Percentiles rank a stretch among this genome's conserved stretches.
Evolutionary conservation across 305 asterid species (phyloP).

Genomic region (Plantago lanceolata): DNA sequence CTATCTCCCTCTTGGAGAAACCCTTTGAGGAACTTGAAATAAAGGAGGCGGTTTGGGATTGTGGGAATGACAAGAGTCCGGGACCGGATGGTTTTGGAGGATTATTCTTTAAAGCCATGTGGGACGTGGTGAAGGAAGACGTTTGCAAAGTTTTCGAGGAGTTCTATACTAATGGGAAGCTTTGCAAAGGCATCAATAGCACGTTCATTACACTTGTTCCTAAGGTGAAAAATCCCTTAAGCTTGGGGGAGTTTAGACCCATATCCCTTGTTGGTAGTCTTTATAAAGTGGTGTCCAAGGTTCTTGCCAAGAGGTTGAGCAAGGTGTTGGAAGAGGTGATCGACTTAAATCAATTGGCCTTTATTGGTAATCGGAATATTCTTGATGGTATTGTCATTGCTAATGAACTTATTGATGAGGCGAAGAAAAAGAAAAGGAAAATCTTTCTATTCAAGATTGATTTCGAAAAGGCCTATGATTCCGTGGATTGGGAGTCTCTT

Average conservation of each 20-base stretch:
- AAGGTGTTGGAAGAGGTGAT: background rate
- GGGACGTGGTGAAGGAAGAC: background rate
- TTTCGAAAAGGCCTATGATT: background rate
- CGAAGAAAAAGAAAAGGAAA: background rate
- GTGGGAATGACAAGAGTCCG: background rate
- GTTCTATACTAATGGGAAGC: background rate
- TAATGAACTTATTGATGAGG: background rate
- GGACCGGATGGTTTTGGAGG: background rate
- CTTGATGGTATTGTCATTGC: background rate
- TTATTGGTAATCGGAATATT: background rate
- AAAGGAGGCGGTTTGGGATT: background rate
- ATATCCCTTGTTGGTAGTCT: too few species aligned
- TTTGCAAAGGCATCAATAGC: background rate
- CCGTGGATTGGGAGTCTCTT: background rate
- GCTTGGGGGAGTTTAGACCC: background rate
- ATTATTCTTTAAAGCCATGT: background rate
- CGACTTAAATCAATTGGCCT: background rate
- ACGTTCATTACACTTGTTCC: too few species aligned
- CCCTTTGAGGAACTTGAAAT: background rate
- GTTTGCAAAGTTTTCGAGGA: background rate
- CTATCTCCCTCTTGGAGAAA: background rate
- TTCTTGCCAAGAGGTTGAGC: too few species aligned
- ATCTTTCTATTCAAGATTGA: background rate
- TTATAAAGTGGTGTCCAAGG: too few species aligned
- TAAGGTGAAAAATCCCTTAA: background rate